Evolutionary conservation across 805 yeast species (phyloP), one percentile per base, ranked within the genome.

Genomic region (Wickerhamiella nectarea): DNA sequence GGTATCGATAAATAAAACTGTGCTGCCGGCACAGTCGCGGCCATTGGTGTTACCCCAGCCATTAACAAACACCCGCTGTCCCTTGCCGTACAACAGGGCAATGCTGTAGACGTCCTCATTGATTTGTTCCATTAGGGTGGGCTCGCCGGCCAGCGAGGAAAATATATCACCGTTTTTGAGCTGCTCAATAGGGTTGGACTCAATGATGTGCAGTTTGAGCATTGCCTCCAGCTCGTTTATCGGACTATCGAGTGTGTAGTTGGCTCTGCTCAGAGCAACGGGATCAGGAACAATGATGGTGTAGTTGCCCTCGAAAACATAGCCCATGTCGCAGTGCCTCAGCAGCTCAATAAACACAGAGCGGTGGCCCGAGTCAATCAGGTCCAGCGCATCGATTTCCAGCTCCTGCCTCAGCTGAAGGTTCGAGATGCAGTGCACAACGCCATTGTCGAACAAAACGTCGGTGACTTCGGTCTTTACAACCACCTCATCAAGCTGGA

Each of bases 401-500:
- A 87, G 58, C 19, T 63, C 59, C 0, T 62, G 57, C 0, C 95
- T 94, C 12, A 82, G 61, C 3, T 73, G 50, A 1, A 82, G 65
- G 4, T 68, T 59, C 29, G 69, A 63, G 10, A 81, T 64, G 1
- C 87, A 76, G 56, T 84, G 95, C 1, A 81, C 74, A 0, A 87
- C 94, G 1, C 97, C 97, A 57, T 81, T 80, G 49, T 74, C 76
- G 57, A 82, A 87, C 11, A 87, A 56, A 6, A 83, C 70, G 56
- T 87, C 95, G 1, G 74, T 40, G n/a, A 51, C 49, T 25, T 52
- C 56, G 3, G 48, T 41, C 9, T 34, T 37, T n/a, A 37, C 38
- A 3, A 21, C 31, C 3, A 20, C 12, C 3, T 41, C 40, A 19
- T 28, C 17, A 4, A 34, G 15, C 34, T 40, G 36, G 11, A 39